These are phyloP conservation scores for Ceriops tagal DNA, from an alignment of 345 rosid genomes.

Conservation along the genomic window DNA sequence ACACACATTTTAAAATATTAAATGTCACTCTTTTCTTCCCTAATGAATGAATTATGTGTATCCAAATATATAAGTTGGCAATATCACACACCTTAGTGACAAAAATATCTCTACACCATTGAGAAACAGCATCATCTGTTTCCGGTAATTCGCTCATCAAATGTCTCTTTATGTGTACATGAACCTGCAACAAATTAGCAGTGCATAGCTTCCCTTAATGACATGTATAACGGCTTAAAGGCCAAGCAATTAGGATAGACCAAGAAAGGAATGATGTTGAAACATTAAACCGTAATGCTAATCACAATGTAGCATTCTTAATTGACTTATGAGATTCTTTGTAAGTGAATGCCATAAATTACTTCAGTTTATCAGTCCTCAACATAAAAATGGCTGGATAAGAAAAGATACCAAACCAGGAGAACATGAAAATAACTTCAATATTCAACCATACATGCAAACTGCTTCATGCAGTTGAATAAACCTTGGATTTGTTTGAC, in stretches of 20 bases:
- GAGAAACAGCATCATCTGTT: slow-evolving; percentile 30
- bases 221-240: not conserved
- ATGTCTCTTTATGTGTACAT: slow-evolving; percentile 26
- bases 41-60: not conserved
- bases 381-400: not conserved
- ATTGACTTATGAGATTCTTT: not conserved
- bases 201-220: no score
- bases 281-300: not conserved
- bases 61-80: not conserved
- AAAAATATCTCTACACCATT: slow-evolving; percentile 38
- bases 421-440: slow-evolving; percentile 1
- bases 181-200: slow-evolving; percentile 18
- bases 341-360: not conserved
- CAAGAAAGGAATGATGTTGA: not conserved
- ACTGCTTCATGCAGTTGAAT: slow-evolving; percentile 5
- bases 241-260: not conserved
- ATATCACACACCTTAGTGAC: slow-evolving; percentile 24
- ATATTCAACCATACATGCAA: slow-evolving; percentile 4
- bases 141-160: slow-evolving; percentile 32
- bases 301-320: not conserved
- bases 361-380: no score
- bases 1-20: not conserved
- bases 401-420: not conserved
- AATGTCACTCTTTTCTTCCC: not conserved
- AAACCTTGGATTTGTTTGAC: slow-evolving; percentile 15